phyloP scores from a whole-genome alignment of 768 basidiomycete species.

The Agrocybe praecox region DNA sequence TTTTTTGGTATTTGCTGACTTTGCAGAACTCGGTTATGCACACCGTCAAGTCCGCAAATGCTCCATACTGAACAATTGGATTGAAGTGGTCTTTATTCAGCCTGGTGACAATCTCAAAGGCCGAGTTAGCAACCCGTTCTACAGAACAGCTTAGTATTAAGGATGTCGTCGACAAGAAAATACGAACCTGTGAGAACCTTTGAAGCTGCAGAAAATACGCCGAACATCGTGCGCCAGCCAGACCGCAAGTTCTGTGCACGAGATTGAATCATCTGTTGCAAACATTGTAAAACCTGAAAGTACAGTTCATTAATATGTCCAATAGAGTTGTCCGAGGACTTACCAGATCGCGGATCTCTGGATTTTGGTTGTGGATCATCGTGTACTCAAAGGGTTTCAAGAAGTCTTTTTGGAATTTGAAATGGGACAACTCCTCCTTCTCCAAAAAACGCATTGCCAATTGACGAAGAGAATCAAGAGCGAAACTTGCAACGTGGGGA shows the following conservation, averaged over 20 bases:
- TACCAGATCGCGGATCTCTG: slow-evolving; percentile 96
- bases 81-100: slow-evolving; percentile 90
- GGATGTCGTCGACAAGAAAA: neutral
- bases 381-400: slow-evolving; percentile 97
- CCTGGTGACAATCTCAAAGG: slow-evolving; percentile 94
- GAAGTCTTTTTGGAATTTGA: slow-evolving; percentile 99
- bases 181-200: slow-evolving; percentile 82
- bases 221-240: slow-evolving; percentile 99
- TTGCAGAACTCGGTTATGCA: slow-evolving; percentile 99
- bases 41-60: slow-evolving; percentile 94
- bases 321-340: neutral
- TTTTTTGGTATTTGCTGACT: slow-evolving; percentile 99
- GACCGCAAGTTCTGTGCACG: slow-evolving; percentile 94
- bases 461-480: slow-evolving; percentile 94
- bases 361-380: slow-evolving; percentile 95
- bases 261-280: slow-evolving; percentile 98
- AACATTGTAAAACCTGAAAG: slow-evolving; percentile 87
- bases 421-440: slow-evolving; percentile 96
- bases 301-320: neutral
- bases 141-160: slow-evolving; percentile 1
- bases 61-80: slow-evolving; percentile 89
- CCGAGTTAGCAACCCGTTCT: slow-evolving; percentile 91
- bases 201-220: slow-evolving; percentile 95
- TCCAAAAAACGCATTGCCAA: slow-evolving; percentile 98
- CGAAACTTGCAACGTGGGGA: slow-evolving; percentile 95